Percentiles rank a stretch among this genome's conserved stretches.
phyloP scores from a whole-genome alignment of 257 asterid species.

The Gentiana macrophylla region DNA sequence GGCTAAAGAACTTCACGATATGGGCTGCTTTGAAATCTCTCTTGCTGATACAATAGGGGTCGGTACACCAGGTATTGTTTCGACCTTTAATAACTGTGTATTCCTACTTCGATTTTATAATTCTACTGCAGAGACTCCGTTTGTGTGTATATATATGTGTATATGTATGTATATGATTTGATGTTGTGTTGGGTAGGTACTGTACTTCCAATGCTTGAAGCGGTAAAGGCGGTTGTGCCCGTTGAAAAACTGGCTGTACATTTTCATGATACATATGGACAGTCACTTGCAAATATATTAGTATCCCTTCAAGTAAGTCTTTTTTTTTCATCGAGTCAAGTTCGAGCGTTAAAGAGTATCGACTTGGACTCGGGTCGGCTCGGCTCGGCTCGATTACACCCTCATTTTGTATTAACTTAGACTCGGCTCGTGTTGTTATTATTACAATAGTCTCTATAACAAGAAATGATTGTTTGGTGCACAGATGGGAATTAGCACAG shows the following conservation, averaged over 20 bases:
- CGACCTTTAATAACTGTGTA: neutral
- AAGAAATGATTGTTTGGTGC: neutral
- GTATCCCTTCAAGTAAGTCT: conserved; percentile 79
- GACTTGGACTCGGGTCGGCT: too few species aligned
- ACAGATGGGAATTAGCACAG: conserved; percentile 85
- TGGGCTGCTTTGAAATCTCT: conserved; percentile 94
- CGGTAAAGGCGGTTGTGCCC: conserved; percentile 85
- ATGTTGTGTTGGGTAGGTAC: conserved; percentile 28
- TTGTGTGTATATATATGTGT: too few species aligned
- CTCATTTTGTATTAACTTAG: too few species aligned
- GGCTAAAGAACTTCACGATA: conserved; percentile 83
- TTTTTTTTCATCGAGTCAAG: neutral
- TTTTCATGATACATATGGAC: conserved; percentile 90
- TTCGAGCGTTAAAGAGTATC: too few species aligned
- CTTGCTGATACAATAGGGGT: conserved; percentile 91
- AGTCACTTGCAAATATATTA: conserved; percentile 83
- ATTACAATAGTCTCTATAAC: neutral
- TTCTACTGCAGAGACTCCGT: neutral
- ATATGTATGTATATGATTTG: conserved; percentile 4
- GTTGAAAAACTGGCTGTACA: conserved; percentile 84
- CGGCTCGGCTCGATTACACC: too few species aligned
- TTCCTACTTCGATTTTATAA: neutral
- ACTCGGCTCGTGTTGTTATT: too few species aligned
- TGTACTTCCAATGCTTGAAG: conserved; percentile 86
- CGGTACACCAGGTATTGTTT: conserved; percentile 68